Percentiles rank a stretch among this genome's conserved stretches.
phyloP scores from a whole-genome alignment of 2,329 filamentous ascomycete species.

The Phaeoacremonium minimum region DNA sequence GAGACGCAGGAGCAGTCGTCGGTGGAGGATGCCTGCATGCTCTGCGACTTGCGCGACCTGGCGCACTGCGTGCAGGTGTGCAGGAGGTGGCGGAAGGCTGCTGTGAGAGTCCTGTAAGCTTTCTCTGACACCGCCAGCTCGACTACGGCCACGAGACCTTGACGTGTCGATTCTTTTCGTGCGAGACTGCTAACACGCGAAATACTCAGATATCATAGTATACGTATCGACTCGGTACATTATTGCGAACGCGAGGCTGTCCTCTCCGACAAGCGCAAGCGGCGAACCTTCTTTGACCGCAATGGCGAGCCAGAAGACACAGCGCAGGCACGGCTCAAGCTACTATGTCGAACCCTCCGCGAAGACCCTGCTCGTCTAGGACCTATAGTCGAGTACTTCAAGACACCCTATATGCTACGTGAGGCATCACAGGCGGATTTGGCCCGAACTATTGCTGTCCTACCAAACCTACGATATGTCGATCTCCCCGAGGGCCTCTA shows the following conservation, averaged over 20 bases:
- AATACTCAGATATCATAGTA: slow-evolving; percentile 72
- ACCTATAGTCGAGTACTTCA: slow-evolving; percentile 69
- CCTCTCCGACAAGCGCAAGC: slow-evolving; percentile 74
- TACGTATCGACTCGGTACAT: slow-evolving; percentile 90
- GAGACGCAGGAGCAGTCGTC: slow-evolving; percentile 79
- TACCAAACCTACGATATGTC: slow-evolving; percentile 82
- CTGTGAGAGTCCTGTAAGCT: slow-evolving; percentile 55
- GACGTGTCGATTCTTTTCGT: slow-evolving; percentile 2
- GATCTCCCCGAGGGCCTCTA: slow-evolving; percentile 88
- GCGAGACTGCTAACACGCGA: background rate
- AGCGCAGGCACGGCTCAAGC: slow-evolving; percentile 67
- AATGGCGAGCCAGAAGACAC: slow-evolving; percentile 80
- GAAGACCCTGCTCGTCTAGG: slow-evolving; percentile 69
- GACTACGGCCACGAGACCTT: background rate
- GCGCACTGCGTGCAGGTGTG: slow-evolving; percentile 73
- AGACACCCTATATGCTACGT: slow-evolving; percentile 91
- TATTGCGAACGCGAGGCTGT: slow-evolving; percentile 86
- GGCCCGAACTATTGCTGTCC: slow-evolving; percentile 77
- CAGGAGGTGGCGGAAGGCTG: slow-evolving; percentile 62
- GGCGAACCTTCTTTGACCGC: slow-evolving; percentile 66
- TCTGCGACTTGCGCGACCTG: slow-evolving; percentile 88
- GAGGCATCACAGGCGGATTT: slow-evolving; percentile 82
- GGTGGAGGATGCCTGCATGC: slow-evolving; percentile 78
- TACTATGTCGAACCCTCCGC: slow-evolving; percentile 78
- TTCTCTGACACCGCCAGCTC: background rate